Evolutionary conservation across 768 basidiomycete genomes (phyloP), one percentile per base, ranked within the genome.

Genomic region (Phanerochaete sordida): DNA sequence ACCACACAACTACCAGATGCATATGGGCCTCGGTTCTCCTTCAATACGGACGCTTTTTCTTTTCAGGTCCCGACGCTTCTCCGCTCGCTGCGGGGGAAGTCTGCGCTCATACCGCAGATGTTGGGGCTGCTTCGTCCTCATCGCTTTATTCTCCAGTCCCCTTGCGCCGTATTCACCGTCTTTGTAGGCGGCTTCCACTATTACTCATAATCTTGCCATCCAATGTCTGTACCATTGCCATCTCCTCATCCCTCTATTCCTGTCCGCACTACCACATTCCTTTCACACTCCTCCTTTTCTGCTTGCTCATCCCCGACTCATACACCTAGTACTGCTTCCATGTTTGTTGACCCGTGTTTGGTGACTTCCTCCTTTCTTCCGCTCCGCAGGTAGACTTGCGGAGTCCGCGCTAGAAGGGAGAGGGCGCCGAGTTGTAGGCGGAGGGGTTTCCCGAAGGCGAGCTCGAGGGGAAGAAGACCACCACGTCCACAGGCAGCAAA

Each of bases 31-130:
- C 72, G 19, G 65, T 66, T 75, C 73, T 72, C 74, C 62, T 74
- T 74, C 74, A 73, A 77, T 75, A 88, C 86, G 88, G 88, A 90
- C 88, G 88, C 87, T 86, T 74, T 81, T 86, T 83, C 73, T 77
- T 79, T 87, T 84, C 84, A 86, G 66, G 80, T 24, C 23, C 27
- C 53, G 24, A 28, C 53, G 13, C 27, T 26, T 3, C 37, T 24
- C 8, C 39, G 53, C 64, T 39, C 61, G 60, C 44, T 49, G 55
- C 59, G 43, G 33, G 57, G 31, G 50, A 50, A 27, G n/a, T 54
- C 52, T 59, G 48, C 62, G 26, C 48, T 30, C 30, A 51, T 52
- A 46, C 23, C 28, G 30, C 21, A 26, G 39, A 46, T 23, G 21
- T 52, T 48, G 50, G 46, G 64, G 61, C 66, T 53, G 68, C 67